Base-by-base conservation (phyloP, 164 flowering plant genomes). In the Vitis vinifera region DNA sequence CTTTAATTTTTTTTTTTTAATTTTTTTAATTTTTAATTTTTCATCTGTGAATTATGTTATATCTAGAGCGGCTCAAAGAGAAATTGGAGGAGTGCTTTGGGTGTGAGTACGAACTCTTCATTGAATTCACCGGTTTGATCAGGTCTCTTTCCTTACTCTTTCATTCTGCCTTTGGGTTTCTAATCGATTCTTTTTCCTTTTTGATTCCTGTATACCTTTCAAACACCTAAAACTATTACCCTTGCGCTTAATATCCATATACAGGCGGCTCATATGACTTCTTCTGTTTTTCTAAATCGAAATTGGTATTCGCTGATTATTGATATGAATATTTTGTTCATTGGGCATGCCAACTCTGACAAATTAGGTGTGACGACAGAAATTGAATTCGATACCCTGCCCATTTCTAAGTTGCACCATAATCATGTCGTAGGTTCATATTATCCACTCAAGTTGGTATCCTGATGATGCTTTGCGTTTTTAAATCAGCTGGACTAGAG, bases 51-150 rank as follows among this genome's bases (percentile, higher is more conserved):
- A 19, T 75, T 44, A 65, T 37, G 44, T 37, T 37, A 37, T 6
- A 0, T 37, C 0, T 73, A 94, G 99, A 95, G 81, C 85, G 79
- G 78, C 71, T 95, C 76, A 91, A 87, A 75, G 99, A 93, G 74
- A 89, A 82, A 75, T 89, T 80, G 17, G 99, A 96, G 82, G 95
- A 96, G 66, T 83, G 84, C 79, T 96, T 96, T 48, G 90, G 87
- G 16, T 93, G 97, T 51, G 89, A 89, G 68, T 96, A 64, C 61
- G 94, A 96, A 81, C 91, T 96, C 17, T 80, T 84, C 72, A 71
- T 93, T 27, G 98, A 96, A 79, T 96, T 96, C 83, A 93, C 99
- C 8, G 97, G 98, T 68, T 86, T 96, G 73, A 91, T 96, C 79
- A 95, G 99, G 99, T 91, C 51, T 70, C 44, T 63, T 66, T 55